These are phyloP conservation scores for Aspergillus fumigatus DNA, from an alignment of 2,329 filamentous ascomycete species.

Conservation along the genomic window DNA sequence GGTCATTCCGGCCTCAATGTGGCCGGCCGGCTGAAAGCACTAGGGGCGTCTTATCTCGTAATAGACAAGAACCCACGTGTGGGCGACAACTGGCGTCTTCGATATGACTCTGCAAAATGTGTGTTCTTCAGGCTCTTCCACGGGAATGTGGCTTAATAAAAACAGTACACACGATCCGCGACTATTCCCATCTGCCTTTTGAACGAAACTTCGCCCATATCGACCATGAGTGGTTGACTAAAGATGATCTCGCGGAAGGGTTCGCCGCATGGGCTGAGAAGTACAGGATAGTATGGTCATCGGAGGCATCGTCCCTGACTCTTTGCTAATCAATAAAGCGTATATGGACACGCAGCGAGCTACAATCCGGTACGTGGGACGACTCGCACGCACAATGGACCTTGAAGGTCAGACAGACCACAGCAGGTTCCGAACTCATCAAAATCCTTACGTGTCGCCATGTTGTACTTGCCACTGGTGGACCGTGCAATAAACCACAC, in stretches of 20 bases:
- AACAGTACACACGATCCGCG: conserved; percentile 18
- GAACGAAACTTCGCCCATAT: neutral
- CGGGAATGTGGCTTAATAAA: neutral
- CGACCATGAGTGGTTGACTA: neutral
- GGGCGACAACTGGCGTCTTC: conserved; percentile 44
- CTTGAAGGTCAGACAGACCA: conserved; percentile 23
- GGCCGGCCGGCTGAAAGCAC: conserved; percentile 42
- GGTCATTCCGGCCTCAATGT: conserved; percentile 44
- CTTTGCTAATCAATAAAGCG: neutral
- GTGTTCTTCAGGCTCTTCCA: too few species aligned
- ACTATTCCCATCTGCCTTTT: neutral
- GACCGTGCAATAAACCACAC: neutral
- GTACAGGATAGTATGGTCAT: neutral
- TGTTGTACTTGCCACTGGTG: neutral
- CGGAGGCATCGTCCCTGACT: neutral
- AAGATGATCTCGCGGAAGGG: neutral
- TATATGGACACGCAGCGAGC: neutral
- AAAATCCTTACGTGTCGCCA: neutral
- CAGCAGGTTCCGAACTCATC: conserved; percentile 4
- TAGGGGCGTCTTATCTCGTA: conserved; percentile 41
- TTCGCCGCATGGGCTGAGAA: neutral
- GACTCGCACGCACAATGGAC: conserved; percentile 35
- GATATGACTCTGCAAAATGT: conserved; percentile 43
- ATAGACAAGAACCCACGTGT: conserved; percentile 41
- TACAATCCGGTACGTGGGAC: conserved; percentile 18